Base-by-base conservation (phyloP, 2,329 filamentous ascomycete species). In the Beauveria caledonica region DNA sequence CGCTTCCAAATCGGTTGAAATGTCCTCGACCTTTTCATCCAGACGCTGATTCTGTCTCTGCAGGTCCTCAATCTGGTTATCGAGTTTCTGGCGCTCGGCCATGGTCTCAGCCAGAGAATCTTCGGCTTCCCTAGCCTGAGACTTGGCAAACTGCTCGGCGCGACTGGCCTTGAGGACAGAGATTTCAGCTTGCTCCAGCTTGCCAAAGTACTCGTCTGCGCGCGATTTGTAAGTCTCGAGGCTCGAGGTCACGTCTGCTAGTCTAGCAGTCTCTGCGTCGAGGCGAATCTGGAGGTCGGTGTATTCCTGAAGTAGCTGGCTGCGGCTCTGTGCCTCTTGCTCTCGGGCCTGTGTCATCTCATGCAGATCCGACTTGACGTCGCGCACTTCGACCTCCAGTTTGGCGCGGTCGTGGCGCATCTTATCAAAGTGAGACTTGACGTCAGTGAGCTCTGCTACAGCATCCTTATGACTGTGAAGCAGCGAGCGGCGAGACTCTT, bases 171-270 rank as follows among this genome's bases (percentile, higher is more conserved):
- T 97, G 64, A 99, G 83, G 19, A 97, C 92, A 0, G 92, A 87
- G 65, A 97, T 95, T 73, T 99, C 93, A 17, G 94, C 94, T 71
- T 97, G 93, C 73, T 99, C 93, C 21, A 99, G 84, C 75, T 96
- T 97, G 78, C 86, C 89, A 75, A 97, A 99, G 74, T 99, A 97
- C 71, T 97, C 93, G 69, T 97, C 92, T 4, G 93, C 89, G 48
- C 93, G 86, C 64, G 85, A 86, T 81, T 96, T 97, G 80, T 97
- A 99, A 63, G 97, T 77, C 63, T 86, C 87, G 46, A 97, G 81
- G 71, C 89, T 96, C 3, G 91, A 88, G 8, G 85, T 86, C 49
- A 96, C 86, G 72, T 99, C 93, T 29, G 87, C 84, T 29, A 93
- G 80, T 71, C 89, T 93, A 1, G 91, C 96, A 1, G 86, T 85